A percentile compares a stretch with the other conserved stretches of the same genome.
These are phyloP conservation scores for Phytophthora niederhauseri DNA, from an alignment of 352 stramenopile species.

Conservation along the genomic window DNA sequence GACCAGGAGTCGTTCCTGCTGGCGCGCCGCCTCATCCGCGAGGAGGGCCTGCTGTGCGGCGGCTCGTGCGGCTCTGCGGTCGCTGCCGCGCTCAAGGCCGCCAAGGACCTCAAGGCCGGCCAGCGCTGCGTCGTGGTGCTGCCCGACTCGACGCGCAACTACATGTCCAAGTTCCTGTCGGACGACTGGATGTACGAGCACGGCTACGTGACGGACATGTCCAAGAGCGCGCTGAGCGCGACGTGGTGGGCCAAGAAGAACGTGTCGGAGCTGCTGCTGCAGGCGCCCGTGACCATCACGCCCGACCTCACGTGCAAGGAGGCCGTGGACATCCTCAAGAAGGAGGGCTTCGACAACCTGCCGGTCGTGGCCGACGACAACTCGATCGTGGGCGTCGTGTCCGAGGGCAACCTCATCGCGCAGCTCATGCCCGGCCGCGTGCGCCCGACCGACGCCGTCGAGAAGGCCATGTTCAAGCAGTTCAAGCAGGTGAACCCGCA, in stretches of 20 bases:
- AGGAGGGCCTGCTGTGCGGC: slow-evolving; percentile 96
- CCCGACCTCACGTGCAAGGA: slow-evolving; percentile 92
- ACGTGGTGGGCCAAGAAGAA: slow-evolving; percentile 96
- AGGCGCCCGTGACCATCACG: slow-evolving; percentile 93
- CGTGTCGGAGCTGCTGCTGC: slow-evolving; percentile 88
- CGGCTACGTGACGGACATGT: slow-evolving; percentile 80
- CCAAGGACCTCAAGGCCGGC: slow-evolving; percentile 85
- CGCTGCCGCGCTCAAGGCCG: slow-evolving; percentile 81
- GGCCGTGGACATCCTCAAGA: slow-evolving; percentile 94
- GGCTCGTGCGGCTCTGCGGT: slow-evolving; percentile 94
- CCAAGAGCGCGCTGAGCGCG: slow-evolving; percentile 79
- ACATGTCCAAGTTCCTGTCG: slow-evolving; percentile 98
- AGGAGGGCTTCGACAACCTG: slow-evolving; percentile 90
- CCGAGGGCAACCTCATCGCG: slow-evolving; percentile 95
- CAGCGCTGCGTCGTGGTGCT: slow-evolving; percentile 96
- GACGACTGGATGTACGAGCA: slow-evolving; percentile 96
- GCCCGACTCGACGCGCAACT: slow-evolving; percentile 96
- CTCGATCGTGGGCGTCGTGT: slow-evolving; percentile 95
- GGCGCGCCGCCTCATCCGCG: slow-evolving; percentile 93
- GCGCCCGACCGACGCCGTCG: slow-evolving; percentile 83
- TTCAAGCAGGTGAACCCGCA: slow-evolving; percentile 95
- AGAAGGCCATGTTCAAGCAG: slow-evolving; percentile 96
- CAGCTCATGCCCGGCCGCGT: slow-evolving; percentile 92
- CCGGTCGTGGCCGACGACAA: slow-evolving; percentile 82
- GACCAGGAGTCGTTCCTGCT: slow-evolving; percentile 95